phyloP scores from a whole-genome alignment of 192 early-diverging fungal species.

The Thoreauomyces humboldtii region DNA sequence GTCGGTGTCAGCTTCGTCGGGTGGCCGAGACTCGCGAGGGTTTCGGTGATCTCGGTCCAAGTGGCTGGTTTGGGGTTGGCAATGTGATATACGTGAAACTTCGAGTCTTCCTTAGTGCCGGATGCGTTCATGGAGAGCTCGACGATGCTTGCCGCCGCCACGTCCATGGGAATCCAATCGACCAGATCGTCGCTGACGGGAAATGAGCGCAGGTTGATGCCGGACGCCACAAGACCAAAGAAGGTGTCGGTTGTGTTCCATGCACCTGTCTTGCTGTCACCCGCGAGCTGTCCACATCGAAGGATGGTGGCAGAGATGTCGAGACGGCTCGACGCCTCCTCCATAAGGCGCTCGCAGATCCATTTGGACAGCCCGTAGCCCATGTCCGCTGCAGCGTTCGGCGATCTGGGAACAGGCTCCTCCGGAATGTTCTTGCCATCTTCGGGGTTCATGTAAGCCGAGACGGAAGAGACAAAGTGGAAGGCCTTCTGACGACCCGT shows the following conservation, averaged over 20 bases:
- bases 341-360: constrained; percentile 7
- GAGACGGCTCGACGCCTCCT: neutral
- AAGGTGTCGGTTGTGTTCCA: constrained; percentile 16
- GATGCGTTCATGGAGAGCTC: neutral
- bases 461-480: constrained; percentile 10
- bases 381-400: constrained; percentile 1
- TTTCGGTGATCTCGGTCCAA: neutral
- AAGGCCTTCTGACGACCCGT: neutral
- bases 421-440: neutral
- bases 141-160: constrained; percentile 1
- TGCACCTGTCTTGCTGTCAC: neutral
- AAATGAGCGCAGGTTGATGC: constrained; percentile 4
- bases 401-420: neutral
- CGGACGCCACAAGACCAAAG: neutral
- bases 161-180: constrained; percentile 17
- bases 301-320: neutral
- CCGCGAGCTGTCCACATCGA: constrained; percentile 4
- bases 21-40: neutral
- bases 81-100: constrained; percentile 16
- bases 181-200: neutral
- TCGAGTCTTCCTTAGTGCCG: too few relatives aligned
- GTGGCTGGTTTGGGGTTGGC: constrained; percentile 3
- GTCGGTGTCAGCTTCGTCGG: neutral
- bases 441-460: constrained; percentile 8
- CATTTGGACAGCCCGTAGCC: constrained; percentile 13